Conservation (phyloP, 2,329 filamentous ascomycete genomes). For the Juglanconis oblonga region DNA sequence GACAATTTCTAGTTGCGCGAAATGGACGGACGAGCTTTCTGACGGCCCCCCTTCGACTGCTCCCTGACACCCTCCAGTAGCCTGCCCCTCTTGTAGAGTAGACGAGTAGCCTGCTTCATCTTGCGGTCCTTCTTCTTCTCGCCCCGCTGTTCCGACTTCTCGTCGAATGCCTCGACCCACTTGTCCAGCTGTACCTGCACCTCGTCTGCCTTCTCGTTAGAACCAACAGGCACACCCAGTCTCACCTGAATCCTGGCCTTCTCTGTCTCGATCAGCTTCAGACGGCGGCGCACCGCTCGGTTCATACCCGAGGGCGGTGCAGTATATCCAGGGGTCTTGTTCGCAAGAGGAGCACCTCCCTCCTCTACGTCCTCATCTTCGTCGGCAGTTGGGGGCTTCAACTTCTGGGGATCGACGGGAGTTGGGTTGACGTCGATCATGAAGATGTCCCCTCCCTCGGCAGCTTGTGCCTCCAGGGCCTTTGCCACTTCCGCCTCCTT, state of each 20-base stretch:
- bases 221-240: conserved; percentile 22
- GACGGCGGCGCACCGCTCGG: conserved; percentile 26
- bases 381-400: conserved; percentile 10
- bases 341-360: conserved; percentile 4
- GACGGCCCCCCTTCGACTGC: background rate
- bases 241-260: conserved; percentile 24
- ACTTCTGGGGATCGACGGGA: conserved; percentile 16
- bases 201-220: conserved; percentile 21
- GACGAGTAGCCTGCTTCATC: conserved; percentile 6
- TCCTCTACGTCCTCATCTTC: conserved; percentile 14
- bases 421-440: conserved; percentile 26
- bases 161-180: conserved; percentile 23
- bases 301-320: conserved; percentile 21
- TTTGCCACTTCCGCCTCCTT: conserved; percentile 13
- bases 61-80: conserved; percentile 16
- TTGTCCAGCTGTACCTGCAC: conserved; percentile 24
- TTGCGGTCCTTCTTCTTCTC: conserved; percentile 21
- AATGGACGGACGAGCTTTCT: too few relatives aligned
- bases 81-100: conserved; percentile 19
- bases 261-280: conserved; percentile 26
- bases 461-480: background rate
- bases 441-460: conserved; percentile 19
- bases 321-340: conserved; percentile 7
- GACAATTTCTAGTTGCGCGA: background rate
- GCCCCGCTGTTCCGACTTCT: conserved; percentile 23